Base-by-base conservation (phyloP, 2,329 filamentous ascomycete genomes). In the Hyphodiscus sp. region DNA sequence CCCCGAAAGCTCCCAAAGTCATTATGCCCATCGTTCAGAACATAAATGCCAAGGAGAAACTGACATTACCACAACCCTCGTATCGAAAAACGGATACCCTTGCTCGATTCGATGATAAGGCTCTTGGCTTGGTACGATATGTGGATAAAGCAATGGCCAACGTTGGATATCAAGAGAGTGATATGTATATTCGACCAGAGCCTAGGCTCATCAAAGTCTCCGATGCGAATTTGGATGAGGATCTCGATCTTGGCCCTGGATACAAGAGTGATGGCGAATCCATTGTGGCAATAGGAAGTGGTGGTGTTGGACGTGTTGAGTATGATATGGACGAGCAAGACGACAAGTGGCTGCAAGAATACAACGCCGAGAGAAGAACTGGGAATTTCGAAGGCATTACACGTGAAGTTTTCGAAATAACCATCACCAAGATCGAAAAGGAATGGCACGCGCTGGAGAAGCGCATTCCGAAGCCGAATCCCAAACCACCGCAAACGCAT, bases 251-350 rank as follows among this genome's bases (percentile, higher is more conserved):
- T 45, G 68, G 71, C 1, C 65, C 70, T 38, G 63, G 67, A 1
- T 62, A 64, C 18, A 81, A 79, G 57, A 74, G 74, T 18, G 86
- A 88, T 47, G 79, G 78, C 9, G 85, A 88, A 45, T 67, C 73
- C 6, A 75, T 79, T 50, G 69, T 73, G 29, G 72, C 74, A 4
- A 71, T 75, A 41, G 73, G 74, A 4, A 71, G 71, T 38, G 73
- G 73, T 50, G 75, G 75, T 18, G 79, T 95, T 41, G 89, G 90
- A 13, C 85, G 89, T 53, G 94, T 99, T 19, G 94, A 99, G 68
- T 99, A 99, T 69, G 94, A 99, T 69, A 99, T 99, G 94, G 94
- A 99, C 67, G 94, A 99, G 71, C 94, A 99, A 67, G 94, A 99
- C 69, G 91, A 96, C 61, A 90, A 91, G 73, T 99, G 94, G 94